Evolutionary conservation across 768 basidiomycete species (phyloP), one percentile per base, ranked within the genome.

Genomic region (Termitomyces sp.): DNA sequence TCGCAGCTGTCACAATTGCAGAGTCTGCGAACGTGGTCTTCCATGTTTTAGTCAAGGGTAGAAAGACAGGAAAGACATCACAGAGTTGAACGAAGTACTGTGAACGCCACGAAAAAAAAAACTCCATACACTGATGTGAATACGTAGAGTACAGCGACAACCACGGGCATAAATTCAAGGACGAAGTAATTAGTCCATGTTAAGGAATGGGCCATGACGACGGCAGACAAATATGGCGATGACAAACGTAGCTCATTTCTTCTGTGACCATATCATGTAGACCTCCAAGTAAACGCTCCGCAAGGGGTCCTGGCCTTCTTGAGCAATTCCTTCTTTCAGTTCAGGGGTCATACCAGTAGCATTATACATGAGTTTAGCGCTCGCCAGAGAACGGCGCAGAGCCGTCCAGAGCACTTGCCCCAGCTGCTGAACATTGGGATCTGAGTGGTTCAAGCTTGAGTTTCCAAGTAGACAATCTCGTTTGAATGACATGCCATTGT

Each of bases 181-280:
- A 30, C 25, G 5, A 19, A 6, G n/a, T 28, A 19, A 25, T 21
- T 47, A 6, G 19, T 19, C 19, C 11, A 8, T 8, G 6, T 46
- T 11, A 5, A 19, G 12, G 28, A 19, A 19, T 4, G 9, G n/a
- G 11, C 19, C 11, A 32, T 47, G 19, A 21, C 7, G 23, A 43
- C 42, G 4, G 42, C 21, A 43, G 19, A n/a, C 9, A 42, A 42
- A 6, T 25, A 21, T 11, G 27, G 12, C 11, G 27, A 37, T 19
- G 34, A 27, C 8, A 34, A 1, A 14, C 10, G 23, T n/a, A 2
- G 23, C 35, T 27, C 48, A 41, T 30, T 40, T 42, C 35, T 59
- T 59, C 25, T 44, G 54, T 4, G 58, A 46, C 53, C 49, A 59
- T 12, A 39, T 40, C 49, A 55, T 46, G 41, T 45, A 23, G 23